These are phyloP conservation scores for Saccharomyces jurei DNA, from an alignment of 805 yeast genomes.

Conservation along the genomic window DNA sequence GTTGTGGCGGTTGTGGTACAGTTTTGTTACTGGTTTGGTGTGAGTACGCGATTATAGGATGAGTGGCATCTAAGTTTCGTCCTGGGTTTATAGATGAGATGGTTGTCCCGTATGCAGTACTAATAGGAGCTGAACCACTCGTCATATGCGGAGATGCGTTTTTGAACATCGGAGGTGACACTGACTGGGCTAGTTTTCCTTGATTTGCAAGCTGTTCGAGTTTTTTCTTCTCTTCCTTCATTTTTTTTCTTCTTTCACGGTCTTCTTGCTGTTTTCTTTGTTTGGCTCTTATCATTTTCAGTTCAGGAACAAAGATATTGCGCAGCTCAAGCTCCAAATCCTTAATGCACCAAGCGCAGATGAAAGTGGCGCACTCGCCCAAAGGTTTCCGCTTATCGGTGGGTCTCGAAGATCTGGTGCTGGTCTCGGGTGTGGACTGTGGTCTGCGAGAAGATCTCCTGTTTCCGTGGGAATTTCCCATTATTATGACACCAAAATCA, in stretches of 20 bases:
- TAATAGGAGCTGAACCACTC: neutral
- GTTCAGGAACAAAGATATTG: constrained; percentile 17
- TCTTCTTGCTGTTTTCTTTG: constrained; percentile 23
- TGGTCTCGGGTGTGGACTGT: constrained; percentile 3
- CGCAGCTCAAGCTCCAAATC: constrained; percentile 19
- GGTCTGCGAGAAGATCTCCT: constrained; percentile 18
- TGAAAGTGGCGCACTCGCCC: constrained; percentile 17
- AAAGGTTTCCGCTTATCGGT: constrained; percentile 17
- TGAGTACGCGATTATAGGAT: neutral
- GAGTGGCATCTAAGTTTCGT: neutral
- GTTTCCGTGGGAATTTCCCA: constrained; percentile 12
- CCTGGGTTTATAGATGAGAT: neutral
- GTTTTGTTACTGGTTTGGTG: neutral
- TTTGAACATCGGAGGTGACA: neutral
- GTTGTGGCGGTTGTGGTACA: neutral
- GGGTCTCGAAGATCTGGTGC: constrained; percentile 13
- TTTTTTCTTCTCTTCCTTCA: constrained; percentile 16
- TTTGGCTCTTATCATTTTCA: constrained; percentile 15
- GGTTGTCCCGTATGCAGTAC: neutral
- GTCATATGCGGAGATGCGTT: neutral
- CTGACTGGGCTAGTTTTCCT: neutral
- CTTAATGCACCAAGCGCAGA: constrained; percentile 22
- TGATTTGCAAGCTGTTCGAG: neutral
- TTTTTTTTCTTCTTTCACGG: constrained; percentile 21
- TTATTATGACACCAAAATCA: constrained; percentile 16